Conservation (phyloP, 768 basidiomycete genomes). For the Termitomyces sp. region DNA sequence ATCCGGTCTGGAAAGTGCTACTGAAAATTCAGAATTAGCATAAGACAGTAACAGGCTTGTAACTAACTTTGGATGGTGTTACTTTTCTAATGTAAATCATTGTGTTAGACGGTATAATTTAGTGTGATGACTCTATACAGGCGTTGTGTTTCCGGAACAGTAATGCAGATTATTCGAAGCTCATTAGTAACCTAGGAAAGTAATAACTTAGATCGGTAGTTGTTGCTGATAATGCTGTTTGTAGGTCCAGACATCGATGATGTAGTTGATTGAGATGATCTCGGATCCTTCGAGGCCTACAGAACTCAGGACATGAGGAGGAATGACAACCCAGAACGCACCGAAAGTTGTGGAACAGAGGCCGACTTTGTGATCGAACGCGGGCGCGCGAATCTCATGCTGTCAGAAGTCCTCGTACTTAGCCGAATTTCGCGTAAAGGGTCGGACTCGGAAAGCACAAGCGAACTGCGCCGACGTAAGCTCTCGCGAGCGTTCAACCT, state of each 20-base stretch:
- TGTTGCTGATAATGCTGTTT: background rate
- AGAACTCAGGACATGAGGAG: background rate
- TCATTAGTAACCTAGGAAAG: background rate
- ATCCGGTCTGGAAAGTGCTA: too few relatives aligned
- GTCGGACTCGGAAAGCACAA: background rate
- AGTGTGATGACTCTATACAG: too few relatives aligned
- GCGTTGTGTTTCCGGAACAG: too few relatives aligned
- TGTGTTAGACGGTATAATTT: too few relatives aligned
- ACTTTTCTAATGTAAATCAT: too few relatives aligned
- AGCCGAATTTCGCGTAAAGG: background rate
- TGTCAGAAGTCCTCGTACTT: background rate
- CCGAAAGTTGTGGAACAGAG: background rate
- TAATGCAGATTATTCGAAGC: too few relatives aligned
- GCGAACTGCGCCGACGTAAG: conserved; percentile 4
- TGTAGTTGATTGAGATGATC: background rate
- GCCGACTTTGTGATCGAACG: background rate
- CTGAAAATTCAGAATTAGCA: too few relatives aligned
- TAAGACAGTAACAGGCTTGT: too few relatives aligned
- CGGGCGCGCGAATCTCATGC: background rate
- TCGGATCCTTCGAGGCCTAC: background rate
- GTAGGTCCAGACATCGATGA: background rate
- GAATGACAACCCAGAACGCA: background rate
- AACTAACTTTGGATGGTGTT: too few relatives aligned
- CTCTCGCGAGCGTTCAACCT: conserved; percentile 8
- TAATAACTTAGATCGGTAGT: background rate